Evolutionary conservation across 176 grass and related monocot genomes (phyloP), one percentile per base, ranked within the genome.

Genomic region (Avena insularis): DNA sequence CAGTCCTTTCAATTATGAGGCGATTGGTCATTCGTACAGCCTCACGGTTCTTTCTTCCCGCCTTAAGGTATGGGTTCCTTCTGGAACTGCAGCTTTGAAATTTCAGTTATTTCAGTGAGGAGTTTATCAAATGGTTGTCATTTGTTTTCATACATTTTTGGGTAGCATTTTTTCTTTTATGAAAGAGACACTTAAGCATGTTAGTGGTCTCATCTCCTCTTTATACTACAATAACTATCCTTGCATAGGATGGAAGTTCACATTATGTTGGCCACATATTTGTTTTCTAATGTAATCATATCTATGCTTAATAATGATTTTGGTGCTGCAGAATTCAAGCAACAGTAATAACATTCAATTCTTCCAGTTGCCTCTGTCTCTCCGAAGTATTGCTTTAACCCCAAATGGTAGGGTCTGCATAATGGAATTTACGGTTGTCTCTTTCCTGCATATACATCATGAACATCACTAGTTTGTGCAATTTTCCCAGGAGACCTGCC

Each of bases 321-420:
- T 46, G 80, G 63, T 91, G 71, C 40, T 88, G 68, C 89, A 99
- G 97, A 87, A 90, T 87, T 94, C 93, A 85, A 91, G 81, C 68
- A 78, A 74, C 73, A 86, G 70, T 84, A 94, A 86, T 85, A 90
- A 36, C 9, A 47, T 93, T 71, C 92, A 82, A 58, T 86, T 94
- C 78, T 99, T 99, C 79, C 97, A 96, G 79, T 90, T 99, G 83
- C 89, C 91, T 63, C 79, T 99, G 76, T 99, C 97, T 72, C 89
- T 99, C 59, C 89, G 82, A 55, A 99, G 67, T 88, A 79, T 86
- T 70, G 87, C 97, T 77, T 81, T 96, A 79, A 85, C 77, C 43
- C 65, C 77, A 25, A 90, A 69, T 89, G 97, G 97, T 99, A 96
- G 17, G 86, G 78, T 77, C 67, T 79, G 10, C 63, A 80, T 23